These are phyloP conservation scores for Saposhnikovia divaricata DNA, from an alignment of 129 eudicot genomes.

Conservation along the genomic window DNA sequence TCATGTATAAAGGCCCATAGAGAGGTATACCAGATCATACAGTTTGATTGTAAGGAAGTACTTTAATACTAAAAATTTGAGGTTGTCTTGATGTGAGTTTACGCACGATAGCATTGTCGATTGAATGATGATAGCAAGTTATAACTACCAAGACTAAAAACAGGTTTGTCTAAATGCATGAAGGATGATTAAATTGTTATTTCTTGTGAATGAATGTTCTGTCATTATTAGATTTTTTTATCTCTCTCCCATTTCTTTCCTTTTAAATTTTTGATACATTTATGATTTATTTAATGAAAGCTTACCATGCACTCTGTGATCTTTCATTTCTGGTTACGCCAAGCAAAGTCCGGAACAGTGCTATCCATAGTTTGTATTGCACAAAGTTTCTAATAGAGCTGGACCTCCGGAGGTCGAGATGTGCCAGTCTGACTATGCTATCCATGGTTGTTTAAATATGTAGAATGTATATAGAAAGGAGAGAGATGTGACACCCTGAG, in stretches of 20 bases:
- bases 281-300: too few relatives aligned
- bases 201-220: too few relatives aligned
- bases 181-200: too few relatives aligned
- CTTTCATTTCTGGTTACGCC: background rate
- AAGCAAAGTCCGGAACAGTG: background rate
- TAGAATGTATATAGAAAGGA: background rate
- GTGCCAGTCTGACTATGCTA: background rate
- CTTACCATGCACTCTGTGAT: background rate
- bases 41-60: background rate
- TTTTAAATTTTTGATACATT: too few relatives aligned
- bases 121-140: too few relatives aligned
- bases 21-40: background rate
- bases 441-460: background rate
- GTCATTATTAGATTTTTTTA: too few relatives aligned
- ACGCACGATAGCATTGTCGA: background rate
- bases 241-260: too few relatives aligned
- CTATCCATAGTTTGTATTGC: background rate
- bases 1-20: background rate
- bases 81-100: background rate
- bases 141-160: background rate
- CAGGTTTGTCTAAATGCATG: background rate
- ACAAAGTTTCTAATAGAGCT: background rate
- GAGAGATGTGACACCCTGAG: constrained; percentile 2
- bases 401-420: background rate
- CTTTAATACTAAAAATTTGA: background rate